Evolutionary conservation across 2,329 filamentous ascomycete species (phyloP), one percentile per base, ranked within the genome.

Genomic region (Hawksworthiomyces lignivorus): DNA sequence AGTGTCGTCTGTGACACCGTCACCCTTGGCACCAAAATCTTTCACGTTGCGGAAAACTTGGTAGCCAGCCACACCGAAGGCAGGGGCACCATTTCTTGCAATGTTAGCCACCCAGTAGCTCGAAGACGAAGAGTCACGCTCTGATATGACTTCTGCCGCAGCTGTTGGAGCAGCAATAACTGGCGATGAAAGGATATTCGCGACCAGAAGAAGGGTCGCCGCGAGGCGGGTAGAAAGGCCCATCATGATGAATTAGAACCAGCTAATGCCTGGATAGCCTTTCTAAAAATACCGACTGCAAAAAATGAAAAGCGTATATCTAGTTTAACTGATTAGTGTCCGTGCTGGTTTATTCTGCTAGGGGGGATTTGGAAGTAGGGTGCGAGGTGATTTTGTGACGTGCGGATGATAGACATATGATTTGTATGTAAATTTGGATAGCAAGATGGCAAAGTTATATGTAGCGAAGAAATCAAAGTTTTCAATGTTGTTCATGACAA

Each of bases 1-100:
- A 0, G 89, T 95, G 57, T 96, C 89, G 59, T 97, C 90, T 20
- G 82, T 84, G 1, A 66, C 62, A 41, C 71, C 75, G 58, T 77
- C 77, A 63, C 83, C 84, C 49, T 67, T 75, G 36, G 84, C 84
- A 35, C 84, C 84, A 54, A 76, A 89, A 54, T 87, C 82, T 62
- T 75, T 78, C 36, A 89, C 84, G 53, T 87, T 87, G 52, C 84
- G 80, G 64, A 78, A 88, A 50, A 89, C 68, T 59, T 84, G 73
- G 71, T 87, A 92, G 55, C 63, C 62, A 19, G 66, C 48, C 24
- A 58, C 57, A 47, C 75, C 62, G 56, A 81, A 94, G 22, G 84
- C 76, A 32, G 80, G 72, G 2, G 65, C 62, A 44, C 86, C 87
- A 52, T 87, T 76, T 30, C 82, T 81, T 53, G 79, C 58, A 55